Percentiles rank a stretch among this genome's conserved stretches.
phyloP scores from a whole-genome alignment of 176 grass and related monocot genomes.

The Phoenix roebelenii region DNA sequence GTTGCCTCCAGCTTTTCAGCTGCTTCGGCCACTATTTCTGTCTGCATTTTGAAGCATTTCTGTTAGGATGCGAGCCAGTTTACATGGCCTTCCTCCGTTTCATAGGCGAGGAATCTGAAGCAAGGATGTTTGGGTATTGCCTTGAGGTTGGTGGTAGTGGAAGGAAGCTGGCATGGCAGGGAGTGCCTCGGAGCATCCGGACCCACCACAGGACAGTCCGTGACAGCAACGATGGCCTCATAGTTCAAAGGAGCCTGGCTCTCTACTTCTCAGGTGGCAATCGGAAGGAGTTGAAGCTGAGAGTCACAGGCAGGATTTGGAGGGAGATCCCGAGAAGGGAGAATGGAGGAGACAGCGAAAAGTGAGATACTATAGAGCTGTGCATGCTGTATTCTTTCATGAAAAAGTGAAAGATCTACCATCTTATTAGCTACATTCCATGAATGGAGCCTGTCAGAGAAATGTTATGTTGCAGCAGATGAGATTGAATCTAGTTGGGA shows the following conservation, averaged over 20 bases:
- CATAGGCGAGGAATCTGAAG: slow-evolving; percentile 22
- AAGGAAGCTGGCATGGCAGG: slow-evolving; percentile 21
- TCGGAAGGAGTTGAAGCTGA: slow-evolving; percentile 25
- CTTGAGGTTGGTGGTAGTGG: slow-evolving; percentile 21
- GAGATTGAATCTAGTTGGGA: too few species aligned
- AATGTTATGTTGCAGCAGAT: too few species aligned
- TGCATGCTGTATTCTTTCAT: too few species aligned
- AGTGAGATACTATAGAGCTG: too few species aligned
- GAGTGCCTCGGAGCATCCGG: slow-evolving; percentile 20
- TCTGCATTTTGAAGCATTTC: slow-evolving; percentile 24
- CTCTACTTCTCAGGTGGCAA: slow-evolving; percentile 13
- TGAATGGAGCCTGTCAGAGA: too few species aligned
- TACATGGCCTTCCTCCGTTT: slow-evolving; percentile 26
- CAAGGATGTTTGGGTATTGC: slow-evolving; percentile 22
- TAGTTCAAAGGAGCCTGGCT: slow-evolving; percentile 16
- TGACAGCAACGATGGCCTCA: slow-evolving; percentile 13
- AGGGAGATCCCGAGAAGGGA: slow-evolving; percentile 1
- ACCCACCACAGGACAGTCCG: slow-evolving; percentile 6
- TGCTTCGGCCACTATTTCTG: slow-evolving; percentile 24
- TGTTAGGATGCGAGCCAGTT: slow-evolving; percentile 12
- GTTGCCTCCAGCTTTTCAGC: slow-evolving; percentile 16
- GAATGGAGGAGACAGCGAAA: too few species aligned
- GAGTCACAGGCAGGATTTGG: slow-evolving; percentile 20
- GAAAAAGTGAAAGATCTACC: too few species aligned
- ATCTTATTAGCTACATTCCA: too few species aligned